phyloP scores from a whole-genome alignment of 345 rosid genomes.

The Adansonia digitata region DNA sequence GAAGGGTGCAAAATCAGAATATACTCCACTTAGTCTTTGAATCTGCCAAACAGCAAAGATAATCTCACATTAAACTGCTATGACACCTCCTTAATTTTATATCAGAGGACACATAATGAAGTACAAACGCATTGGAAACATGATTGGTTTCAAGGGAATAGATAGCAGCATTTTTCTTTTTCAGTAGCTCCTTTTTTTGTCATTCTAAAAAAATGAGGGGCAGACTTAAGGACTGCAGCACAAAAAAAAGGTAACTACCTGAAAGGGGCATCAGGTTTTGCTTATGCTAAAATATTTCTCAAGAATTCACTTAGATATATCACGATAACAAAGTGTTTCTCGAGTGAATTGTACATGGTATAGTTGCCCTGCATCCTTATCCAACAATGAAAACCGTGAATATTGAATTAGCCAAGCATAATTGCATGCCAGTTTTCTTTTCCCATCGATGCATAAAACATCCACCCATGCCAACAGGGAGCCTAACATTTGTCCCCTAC shows the following conservation, averaged over 20 bases:
- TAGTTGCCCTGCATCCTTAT: not conserved
- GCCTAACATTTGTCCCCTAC: not conserved
- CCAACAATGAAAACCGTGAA: not conserved
- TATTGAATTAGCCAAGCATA: not conserved
- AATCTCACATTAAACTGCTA: not conserved
- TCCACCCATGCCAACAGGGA: not conserved
- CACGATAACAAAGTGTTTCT: not conserved
- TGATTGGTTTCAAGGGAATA: not conserved
- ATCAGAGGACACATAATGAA: not conserved
- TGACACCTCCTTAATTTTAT: not conserved
- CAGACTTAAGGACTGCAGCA: not conserved
- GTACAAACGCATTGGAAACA: not conserved
- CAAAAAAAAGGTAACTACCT: not conserved
- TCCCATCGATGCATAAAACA: not conserved
- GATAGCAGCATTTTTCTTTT: not conserved
- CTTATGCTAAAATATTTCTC: not conserved
- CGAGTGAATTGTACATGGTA: not conserved
- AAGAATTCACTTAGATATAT: not conserved
- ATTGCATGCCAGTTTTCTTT: not conserved
- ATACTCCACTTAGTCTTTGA: constrained; percentile 72
- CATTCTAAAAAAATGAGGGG: not conserved
- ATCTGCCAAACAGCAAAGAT: constrained; percentile 45
- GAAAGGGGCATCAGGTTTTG: not conserved
- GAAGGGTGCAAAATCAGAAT: constrained; percentile 95
- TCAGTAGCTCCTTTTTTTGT: not conserved